These are phyloP conservation scores for Pelargonium fulgidum DNA, from an alignment of 441 rosid species.

Conservation along the genomic window DNA sequence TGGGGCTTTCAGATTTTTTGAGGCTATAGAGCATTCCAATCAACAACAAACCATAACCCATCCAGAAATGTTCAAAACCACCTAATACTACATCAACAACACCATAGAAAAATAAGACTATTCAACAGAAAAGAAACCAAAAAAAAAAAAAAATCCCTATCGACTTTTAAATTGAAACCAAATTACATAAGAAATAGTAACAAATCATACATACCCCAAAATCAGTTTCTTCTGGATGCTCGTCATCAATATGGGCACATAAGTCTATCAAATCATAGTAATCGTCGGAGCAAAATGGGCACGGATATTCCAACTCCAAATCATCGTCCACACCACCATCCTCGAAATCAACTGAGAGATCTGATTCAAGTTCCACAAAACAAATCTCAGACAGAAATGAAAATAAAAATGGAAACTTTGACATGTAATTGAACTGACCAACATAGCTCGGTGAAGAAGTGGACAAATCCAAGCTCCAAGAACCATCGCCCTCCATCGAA, in stretches of 20 bases:
- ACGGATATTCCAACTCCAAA: constrained; percentile 38
- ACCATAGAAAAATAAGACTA: too few relatives aligned
- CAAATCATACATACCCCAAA: constrained; percentile 36
- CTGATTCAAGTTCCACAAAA: constrained; percentile 26
- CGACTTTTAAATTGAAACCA: not conserved
- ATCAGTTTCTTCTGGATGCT: constrained; percentile 43
- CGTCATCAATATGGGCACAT: constrained; percentile 53
- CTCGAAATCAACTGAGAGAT: constrained; percentile 40
- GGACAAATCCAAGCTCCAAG: constrained; percentile 40
- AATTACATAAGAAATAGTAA: not conserved
- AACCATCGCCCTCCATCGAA: constrained; percentile 47
- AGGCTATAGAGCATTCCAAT: not conserved
- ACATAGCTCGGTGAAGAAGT: constrained; percentile 41
- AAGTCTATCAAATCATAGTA: constrained; percentile 46
- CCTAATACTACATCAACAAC: not conserved
- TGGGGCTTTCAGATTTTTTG: not conserved
- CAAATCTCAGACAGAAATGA: not conserved
- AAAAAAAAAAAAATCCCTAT: not conserved
- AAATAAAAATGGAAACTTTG: constrained; percentile 34
- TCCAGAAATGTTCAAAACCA: constrained; percentile 2
- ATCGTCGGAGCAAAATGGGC: constrained; percentile 57
- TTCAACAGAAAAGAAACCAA: not conserved
- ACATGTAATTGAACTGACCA: constrained; percentile 25
- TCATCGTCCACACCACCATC: constrained; percentile 51
- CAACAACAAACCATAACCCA: constrained; percentile 10